Conservation (phyloP, 1,284 basidiomycete species). For the Tilletia walkeri region DNA sequence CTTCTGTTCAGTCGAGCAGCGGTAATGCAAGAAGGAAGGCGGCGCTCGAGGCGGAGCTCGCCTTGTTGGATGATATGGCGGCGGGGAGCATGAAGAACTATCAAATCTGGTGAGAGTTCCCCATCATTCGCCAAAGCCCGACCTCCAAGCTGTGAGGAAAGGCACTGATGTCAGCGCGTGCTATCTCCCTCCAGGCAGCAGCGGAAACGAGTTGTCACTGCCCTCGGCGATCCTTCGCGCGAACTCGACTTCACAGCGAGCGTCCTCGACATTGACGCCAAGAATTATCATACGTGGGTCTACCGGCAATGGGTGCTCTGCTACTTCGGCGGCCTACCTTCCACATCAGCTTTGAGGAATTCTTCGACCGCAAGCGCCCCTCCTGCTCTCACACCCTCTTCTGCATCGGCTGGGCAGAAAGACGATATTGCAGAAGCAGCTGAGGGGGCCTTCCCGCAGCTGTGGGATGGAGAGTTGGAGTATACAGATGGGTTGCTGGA, state of each 20-base stretch:
- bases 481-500: constrained; percentile 75
- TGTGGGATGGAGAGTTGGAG: constrained; percentile 76
- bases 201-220: constrained; percentile 35
- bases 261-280: constrained; percentile 37
- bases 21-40: background rate
- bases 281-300: constrained; percentile 55
- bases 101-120: constrained; percentile 42
- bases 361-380: constrained; percentile 20
- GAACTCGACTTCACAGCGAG: constrained; percentile 41
- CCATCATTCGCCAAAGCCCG: background rate
- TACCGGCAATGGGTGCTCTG: constrained; percentile 51
- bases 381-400: background rate
- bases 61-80: constrained; percentile 29
- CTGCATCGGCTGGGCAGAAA: no score
- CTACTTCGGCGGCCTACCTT: constrained; percentile 42
- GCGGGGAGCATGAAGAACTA: constrained; percentile 51
- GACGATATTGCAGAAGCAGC: background rate
- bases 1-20: no score
- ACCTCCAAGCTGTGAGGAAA: background rate
- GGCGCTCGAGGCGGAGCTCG: constrained; percentile 24
- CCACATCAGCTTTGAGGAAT: background rate
- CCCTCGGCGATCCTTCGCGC: constrained; percentile 33
- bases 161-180: background rate
- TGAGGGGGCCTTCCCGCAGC: constrained; percentile 37
- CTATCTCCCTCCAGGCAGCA: constrained; percentile 35